Conservation (phyloP, 345 rosid species). For the Litchi chinensis region DNA sequence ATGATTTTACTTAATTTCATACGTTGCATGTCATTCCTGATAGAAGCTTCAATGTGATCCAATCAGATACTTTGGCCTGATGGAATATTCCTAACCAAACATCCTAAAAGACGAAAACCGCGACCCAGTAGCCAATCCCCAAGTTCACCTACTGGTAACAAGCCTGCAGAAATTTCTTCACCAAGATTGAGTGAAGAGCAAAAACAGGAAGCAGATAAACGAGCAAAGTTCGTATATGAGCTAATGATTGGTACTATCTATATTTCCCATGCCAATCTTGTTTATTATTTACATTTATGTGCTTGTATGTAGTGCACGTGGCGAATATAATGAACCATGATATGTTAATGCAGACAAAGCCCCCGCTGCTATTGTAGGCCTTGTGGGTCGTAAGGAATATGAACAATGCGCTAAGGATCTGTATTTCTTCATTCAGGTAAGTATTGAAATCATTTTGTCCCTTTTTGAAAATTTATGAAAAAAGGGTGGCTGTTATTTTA, state of each 20-base stretch:
- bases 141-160: constrained; percentile 33
- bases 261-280: not conserved
- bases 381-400: constrained; percentile 92
- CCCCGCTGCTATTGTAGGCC: constrained; percentile 75
- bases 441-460: not conserved
- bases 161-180: constrained; percentile 43
- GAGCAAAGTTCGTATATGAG: constrained; percentile 87
- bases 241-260: constrained; percentile 76
- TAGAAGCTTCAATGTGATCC: constrained; percentile 9
- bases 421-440: constrained; percentile 95
- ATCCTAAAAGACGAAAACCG: constrained; percentile 67
- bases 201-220: constrained; percentile 72
- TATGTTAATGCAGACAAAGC: constrained; percentile 67
- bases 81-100: constrained; percentile 94
- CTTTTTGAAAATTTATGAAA: not conserved
- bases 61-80: constrained; percentile 98
- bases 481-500: not conserved
- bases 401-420: constrained; percentile 90
- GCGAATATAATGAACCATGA: not conserved
- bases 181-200: constrained; percentile 57
- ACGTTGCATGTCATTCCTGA: constrained; percentile 13
- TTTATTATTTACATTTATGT: constrained; percentile 10
- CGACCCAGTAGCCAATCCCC: constrained; percentile 37
- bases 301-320: not conserved
- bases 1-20: constrained; percentile 8